These are phyloP conservation scores for Nigrospora sphaerica DNA, from an alignment of 2,329 filamentous ascomycete genomes.

Conservation along the genomic window DNA sequence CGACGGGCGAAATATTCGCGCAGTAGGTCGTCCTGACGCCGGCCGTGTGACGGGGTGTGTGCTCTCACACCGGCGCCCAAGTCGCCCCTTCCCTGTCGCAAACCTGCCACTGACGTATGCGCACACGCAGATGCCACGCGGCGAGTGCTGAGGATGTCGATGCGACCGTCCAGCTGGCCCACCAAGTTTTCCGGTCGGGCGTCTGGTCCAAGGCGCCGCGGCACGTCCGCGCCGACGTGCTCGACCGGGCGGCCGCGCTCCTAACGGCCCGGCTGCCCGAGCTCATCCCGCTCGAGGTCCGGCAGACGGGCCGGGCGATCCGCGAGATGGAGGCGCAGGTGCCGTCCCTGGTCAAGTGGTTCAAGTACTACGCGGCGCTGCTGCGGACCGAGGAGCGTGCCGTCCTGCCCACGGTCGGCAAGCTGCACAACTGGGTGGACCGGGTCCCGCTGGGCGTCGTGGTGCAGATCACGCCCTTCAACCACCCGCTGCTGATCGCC, in stretches of 20 bases:
- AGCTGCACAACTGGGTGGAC: slow-evolving; percentile 49
- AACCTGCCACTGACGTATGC: not conserved
- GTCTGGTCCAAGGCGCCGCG: slow-evolving; percentile 50
- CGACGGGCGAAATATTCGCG: slow-evolving; percentile 44
- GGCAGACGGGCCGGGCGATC: slow-evolving; percentile 60
- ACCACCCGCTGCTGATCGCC: slow-evolving; percentile 50
- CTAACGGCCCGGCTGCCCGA: slow-evolving; percentile 43
- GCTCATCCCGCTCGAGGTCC: slow-evolving; percentile 57
- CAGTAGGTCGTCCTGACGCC: slow-evolving; percentile 24
- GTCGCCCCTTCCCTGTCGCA: not conserved
- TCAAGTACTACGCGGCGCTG: slow-evolving; percentile 63
- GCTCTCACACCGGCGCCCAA: too few relatives aligned
- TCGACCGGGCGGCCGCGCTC: slow-evolving; percentile 51
- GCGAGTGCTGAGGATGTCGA: slow-evolving; percentile 38
- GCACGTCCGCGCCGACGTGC: slow-evolving; percentile 52
- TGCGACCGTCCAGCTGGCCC: slow-evolving; percentile 30
- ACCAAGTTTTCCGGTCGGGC: slow-evolving; percentile 40
- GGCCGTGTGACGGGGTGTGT: not conserved
- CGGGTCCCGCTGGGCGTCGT: slow-evolving; percentile 52
- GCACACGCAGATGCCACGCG: slow-evolving; percentile 34
- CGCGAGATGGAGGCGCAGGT: slow-evolving; percentile 67
- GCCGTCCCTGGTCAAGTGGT: slow-evolving; percentile 59
- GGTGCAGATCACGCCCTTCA: slow-evolving; percentile 50
- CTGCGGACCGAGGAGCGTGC: slow-evolving; percentile 61
- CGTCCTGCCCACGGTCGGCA: slow-evolving; percentile 57